Conservation (phyloP, 768 basidiomycete genomes). For the Collybiopsis confluens region DNA sequence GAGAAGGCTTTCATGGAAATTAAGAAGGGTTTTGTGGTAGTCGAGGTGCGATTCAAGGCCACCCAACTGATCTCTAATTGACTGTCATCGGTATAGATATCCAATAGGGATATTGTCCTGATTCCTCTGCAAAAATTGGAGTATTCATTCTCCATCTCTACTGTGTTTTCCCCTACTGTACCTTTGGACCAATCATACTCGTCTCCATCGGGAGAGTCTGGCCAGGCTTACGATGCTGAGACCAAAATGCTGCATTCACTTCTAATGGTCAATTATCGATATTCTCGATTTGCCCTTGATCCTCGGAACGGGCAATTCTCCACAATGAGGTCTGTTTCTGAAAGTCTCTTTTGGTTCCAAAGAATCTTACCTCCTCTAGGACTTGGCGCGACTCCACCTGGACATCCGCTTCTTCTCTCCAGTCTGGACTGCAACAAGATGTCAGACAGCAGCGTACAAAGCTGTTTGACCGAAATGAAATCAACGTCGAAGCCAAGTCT, state of each 20-base stretch:
- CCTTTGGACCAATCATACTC: slow-evolving; percentile 25
- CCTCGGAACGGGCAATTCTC: slow-evolving; percentile 76
- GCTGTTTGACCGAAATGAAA: slow-evolving; percentile 81
- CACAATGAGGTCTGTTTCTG: slow-evolving; percentile 67
- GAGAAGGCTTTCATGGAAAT: slow-evolving; percentile 81
- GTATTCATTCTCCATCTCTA: slow-evolving; percentile 77
- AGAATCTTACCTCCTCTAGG: slow-evolving; percentile 34
- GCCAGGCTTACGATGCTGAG: slow-evolving; percentile 26
- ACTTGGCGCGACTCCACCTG: slow-evolving; percentile 88
- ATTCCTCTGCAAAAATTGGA: slow-evolving; percentile 63
- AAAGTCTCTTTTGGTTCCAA: no score
- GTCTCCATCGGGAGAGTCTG: slow-evolving; percentile 20
- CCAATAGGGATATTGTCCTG: slow-evolving; percentile 77
- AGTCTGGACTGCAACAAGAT: slow-evolving; percentile 53
- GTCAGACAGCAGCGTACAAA: slow-evolving; percentile 60
- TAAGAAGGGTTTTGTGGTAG: slow-evolving; percentile 71
- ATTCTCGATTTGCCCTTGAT: slow-evolving; percentile 87
- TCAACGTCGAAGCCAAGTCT: slow-evolving; percentile 89
- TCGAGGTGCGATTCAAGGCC: slow-evolving; percentile 63
- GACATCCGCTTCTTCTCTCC: slow-evolving; percentile 57
- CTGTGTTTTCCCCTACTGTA: slow-evolving; percentile 59
- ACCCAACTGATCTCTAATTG: slow-evolving; percentile 1
- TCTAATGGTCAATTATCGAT: slow-evolving; percentile 83
- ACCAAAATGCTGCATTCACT: slow-evolving; percentile 45
- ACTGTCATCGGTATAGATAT: slow-evolving; percentile 53